These are phyloP conservation scores for Candida dubliniensis DNA, from an alignment of 1,139 yeast species.

Conservation along the genomic window DNA sequence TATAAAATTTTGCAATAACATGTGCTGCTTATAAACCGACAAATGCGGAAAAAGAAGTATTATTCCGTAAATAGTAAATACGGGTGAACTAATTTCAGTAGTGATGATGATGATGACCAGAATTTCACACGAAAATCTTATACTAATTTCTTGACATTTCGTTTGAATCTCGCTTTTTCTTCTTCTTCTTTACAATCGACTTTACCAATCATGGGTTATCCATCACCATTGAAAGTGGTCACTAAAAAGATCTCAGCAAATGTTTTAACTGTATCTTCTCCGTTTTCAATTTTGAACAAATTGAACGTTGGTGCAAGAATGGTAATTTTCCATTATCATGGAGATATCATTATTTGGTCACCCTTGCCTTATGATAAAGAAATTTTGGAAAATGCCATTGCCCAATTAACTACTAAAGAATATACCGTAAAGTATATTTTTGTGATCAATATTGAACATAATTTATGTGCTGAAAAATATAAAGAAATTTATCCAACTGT, in stretches of 20 bases:
- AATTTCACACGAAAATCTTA: too few relatives aligned
- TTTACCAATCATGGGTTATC: slow-evolving; percentile 5
- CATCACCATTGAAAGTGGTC: slow-evolving; percentile 5
- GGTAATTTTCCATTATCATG: slow-evolving; percentile 10
- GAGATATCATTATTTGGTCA: slow-evolving; percentile 10
- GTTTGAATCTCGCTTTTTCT: background rate
- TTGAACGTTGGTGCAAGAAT: slow-evolving; percentile 11
- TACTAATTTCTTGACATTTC: background rate
- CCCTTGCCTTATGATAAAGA: slow-evolving; percentile 10
- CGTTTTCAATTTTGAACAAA: slow-evolving; percentile 5
- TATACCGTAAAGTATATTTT: slow-evolving; percentile 9
- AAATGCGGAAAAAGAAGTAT: too few relatives aligned
- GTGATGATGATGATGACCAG: too few relatives aligned
- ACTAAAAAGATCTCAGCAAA: slow-evolving; percentile 8
- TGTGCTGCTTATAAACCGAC: too few relatives aligned
- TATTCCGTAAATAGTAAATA: too few relatives aligned
- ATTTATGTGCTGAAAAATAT: slow-evolving; percentile 9
- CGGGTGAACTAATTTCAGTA: background rate
- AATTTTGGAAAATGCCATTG: slow-evolving; percentile 5
- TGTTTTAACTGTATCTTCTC: slow-evolving; percentile 9
- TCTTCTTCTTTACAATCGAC: background rate
- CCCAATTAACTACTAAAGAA: slow-evolving; percentile 4
- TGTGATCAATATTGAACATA: slow-evolving; percentile 8
- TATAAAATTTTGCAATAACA: too few relatives aligned
- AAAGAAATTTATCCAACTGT: slow-evolving; percentile 6